Base-by-base conservation (phyloP, 768 basidiomycete genomes). In the Gloeophyllum trabeum region DNA sequence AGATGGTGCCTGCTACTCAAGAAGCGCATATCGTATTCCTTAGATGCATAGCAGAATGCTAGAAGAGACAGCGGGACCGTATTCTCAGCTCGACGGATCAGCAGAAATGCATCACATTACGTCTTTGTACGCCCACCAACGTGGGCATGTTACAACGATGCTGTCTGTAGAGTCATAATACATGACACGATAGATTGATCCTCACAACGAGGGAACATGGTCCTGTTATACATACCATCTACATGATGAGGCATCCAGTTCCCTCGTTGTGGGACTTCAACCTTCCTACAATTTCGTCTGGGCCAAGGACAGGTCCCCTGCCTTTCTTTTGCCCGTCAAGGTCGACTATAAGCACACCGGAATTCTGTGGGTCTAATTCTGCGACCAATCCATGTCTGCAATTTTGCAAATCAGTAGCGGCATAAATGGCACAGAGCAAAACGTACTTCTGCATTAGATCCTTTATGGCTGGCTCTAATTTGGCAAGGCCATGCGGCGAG, bases 391-490 rank as follows among this genome's bases (percentile, higher is more conserved):
- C 70, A 55, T 90, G 73, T 54, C 90, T 93, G 52, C 13, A 39
- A 37, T 32, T 28, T 4, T 44, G 30, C 21, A 32, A 37, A 23
- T 20, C 22, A 4, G n/a, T n/a, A n/a, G 14, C 16, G 25, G 6
- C 24, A 44, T 48, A 18, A 24, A 36, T n/a, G n/a, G n/a, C n/a
- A n/a, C 30, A 43, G 16, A 4, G 21, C 32, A 36, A 5, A 16
- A 50, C 73, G 32, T 52, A 88, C 86, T 82, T 89, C 49, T 70
- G 65, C 76, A 94, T 85, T 39, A 94, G 64, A 26, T 83, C 80
- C 56, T 89, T 83, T 39, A 98, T 81, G 4, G 92, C 93, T 24
- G 93, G 94, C 55, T 84, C 91, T 53, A 97, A 71, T 63, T 94
- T 98, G 0, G 87, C 84, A 4, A 74, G 68, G 36, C 81, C 79